Conservation (phyloP, 805 yeast species). For the Zygosaccharomyces kombuchaensis region DNA sequence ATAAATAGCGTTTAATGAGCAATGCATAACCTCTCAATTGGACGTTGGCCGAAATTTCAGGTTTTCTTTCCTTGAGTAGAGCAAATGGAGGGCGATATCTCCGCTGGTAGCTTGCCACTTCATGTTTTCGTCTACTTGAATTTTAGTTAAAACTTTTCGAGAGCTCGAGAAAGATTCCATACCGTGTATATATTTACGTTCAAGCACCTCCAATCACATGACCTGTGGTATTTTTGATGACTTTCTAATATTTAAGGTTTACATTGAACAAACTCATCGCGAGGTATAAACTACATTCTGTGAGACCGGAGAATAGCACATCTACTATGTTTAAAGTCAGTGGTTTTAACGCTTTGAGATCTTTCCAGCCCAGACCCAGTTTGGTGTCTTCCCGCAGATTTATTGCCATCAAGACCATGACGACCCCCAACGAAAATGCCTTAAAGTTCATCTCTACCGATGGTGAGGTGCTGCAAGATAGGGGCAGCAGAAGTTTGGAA, state of each 20-base stretch:
- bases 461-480: conserved; percentile 33
- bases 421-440: conserved; percentile 76
- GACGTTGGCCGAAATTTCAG: neutral
- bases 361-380: conserved; percentile 3
- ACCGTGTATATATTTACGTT: too few species aligned
- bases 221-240: neutral
- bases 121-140: too few species aligned
- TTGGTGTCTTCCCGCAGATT: conserved; percentile 14
- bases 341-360: neutral
- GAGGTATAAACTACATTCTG: neutral
- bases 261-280: neutral
- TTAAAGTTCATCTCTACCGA: conserved; percentile 51
- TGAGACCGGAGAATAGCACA: neutral
- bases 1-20: neutral
- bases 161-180: too few species aligned
- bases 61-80: neutral
- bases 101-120: too few species aligned
- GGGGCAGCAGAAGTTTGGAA: conserved; percentile 33
- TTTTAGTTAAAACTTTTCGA: too few species aligned
- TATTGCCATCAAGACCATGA: conserved; percentile 40
- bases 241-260: neutral
- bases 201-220: neutral
- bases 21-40: neutral
- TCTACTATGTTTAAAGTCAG: neutral
- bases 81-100: too few species aligned